Evolutionary conservation across 1,139 yeast genomes (phyloP).

Genomic region (Suhomyces guaymorum): DNA sequence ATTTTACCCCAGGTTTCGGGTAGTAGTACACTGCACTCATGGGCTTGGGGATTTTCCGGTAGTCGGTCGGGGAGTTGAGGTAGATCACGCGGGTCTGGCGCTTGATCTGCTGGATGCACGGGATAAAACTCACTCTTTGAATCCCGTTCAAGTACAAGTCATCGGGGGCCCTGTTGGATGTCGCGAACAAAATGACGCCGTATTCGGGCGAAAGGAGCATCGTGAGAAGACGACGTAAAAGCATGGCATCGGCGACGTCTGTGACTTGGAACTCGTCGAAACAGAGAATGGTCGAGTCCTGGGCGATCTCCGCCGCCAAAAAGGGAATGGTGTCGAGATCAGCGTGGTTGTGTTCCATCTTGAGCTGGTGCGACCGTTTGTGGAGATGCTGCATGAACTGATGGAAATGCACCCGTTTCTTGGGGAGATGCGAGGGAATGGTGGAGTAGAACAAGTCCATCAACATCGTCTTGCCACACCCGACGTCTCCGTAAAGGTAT

Average conservation of each 20-base stretch:
- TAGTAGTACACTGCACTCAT: constrained; percentile 75
- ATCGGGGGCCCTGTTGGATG: constrained; percentile 93
- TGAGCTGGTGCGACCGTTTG: constrained; percentile 78
- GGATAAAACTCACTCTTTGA: constrained; percentile 86
- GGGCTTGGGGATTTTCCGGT: constrained; percentile 85
- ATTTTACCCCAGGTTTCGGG: constrained; percentile 66
- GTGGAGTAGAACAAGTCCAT: constrained; percentile 93
- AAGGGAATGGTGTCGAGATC: constrained; percentile 83
- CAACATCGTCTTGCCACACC: constrained; percentile 97
- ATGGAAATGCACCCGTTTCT: constrained; percentile 86
- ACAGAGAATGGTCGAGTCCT: constrained; percentile 74
- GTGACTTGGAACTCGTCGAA: constrained; percentile 96
- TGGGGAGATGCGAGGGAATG: constrained; percentile 73
- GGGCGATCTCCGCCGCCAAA: constrained; percentile 82
- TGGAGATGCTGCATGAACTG: constrained; percentile 95
- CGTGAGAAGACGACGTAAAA: constrained; percentile 72
- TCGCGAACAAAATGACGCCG: constrained; percentile 87
- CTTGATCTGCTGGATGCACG: constrained; percentile 83
- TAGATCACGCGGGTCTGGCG: constrained; percentile 72
- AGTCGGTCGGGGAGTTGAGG: constrained; percentile 89
- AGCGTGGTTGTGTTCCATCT: constrained; percentile 51
- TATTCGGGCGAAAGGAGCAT: constrained; percentile 62
- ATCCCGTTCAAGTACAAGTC: constrained; percentile 91
- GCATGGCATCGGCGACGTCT: constrained; percentile 98
- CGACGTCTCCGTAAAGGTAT: constrained; percentile 94